Evolutionary conservation across 768 basidiomycete species (phyloP), one percentile per base, ranked within the genome.

Genomic region (Boletus edulis): DNA sequence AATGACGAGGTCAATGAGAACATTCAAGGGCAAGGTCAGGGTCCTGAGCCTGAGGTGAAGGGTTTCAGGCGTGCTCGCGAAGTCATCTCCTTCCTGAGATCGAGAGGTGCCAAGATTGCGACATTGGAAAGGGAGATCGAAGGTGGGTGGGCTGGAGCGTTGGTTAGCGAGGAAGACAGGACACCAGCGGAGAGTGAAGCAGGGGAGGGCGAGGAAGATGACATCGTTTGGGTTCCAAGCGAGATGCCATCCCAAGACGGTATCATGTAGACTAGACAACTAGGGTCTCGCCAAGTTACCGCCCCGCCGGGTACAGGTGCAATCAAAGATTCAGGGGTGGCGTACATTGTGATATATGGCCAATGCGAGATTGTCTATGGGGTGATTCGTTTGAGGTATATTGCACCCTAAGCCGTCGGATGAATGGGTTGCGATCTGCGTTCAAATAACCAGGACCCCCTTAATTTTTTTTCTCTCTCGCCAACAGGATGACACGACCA

Each of bases 51-150:
- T 41, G 63, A 60, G 38, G 49, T 52, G 41, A 57, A 75, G 56
- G 87, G 86, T 24, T 86, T 83, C 76, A 77, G 93, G 58, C 73
- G 73, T 63, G 87, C 84, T 39, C 72, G 72, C 39, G 94, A 96
- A 72, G 86, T 95, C 1, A 73, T 93, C 15, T 65, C 69, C 41
- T 95, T 87, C 68, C 72, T 96, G 72, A 79, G 79, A 67, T 71
- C 71, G 51, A 75, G 81, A 57, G 94, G 94, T 0, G 94, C 90
- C 43, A 86, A 81, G 70, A 80, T 94, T 62, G 76, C 76, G 24
- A 69, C 75, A 27, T 76, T 82, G 44, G 72, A 74, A 44, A 60
- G 68, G 53, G 74, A 75, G 54, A 74, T 76, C 2, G 72, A 78
- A 55, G 85, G 77, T n/a, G 86, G 85, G 35, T 94, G 92, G 92